phyloP scores from a whole-genome alignment of 2,329 filamentous ascomycete genomes.

The Cytospora chrysosperma region DNA sequence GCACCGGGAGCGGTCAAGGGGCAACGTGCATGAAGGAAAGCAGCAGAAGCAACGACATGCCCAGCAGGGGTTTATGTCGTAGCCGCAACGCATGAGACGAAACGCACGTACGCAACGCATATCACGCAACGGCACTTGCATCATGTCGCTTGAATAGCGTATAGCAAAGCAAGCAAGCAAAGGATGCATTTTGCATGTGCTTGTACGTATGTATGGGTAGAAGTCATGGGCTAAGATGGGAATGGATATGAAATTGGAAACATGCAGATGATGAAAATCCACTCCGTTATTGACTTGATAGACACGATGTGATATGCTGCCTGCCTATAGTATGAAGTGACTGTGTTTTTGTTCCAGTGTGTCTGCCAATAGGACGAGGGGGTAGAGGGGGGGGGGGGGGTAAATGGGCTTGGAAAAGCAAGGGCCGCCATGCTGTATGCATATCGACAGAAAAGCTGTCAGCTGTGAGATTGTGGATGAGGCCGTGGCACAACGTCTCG shows the following conservation, averaged over 20 bases:
- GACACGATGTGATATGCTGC: not conserved
- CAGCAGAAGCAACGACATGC: not conserved
- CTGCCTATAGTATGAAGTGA: not conserved
- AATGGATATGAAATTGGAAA: constrained; percentile 18
- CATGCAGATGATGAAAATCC: not conserved
- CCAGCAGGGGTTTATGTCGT: not conserved
- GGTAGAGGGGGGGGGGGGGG: too few relatives aligned
- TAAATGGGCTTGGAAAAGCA: too few relatives aligned
- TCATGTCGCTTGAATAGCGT: constrained; percentile 17
- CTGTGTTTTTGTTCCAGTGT: too few relatives aligned
- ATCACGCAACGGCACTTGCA: constrained; percentile 17
- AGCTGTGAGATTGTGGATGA: not conserved
- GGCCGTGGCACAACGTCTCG: not conserved
- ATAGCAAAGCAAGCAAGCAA: not conserved
- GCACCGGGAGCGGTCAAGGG: not conserved
- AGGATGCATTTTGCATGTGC: constrained; percentile 2
- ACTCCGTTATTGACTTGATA: not conserved
- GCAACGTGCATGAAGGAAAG: constrained; percentile 8
- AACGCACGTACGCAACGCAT: constrained; percentile 18
- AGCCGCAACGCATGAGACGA: constrained; percentile 18
- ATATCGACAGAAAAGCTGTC: not conserved
- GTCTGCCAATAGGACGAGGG: too few relatives aligned
- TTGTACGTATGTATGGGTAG: constrained; percentile 23
- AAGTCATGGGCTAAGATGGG: constrained; percentile 17
- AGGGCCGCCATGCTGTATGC: too few relatives aligned